Evolutionary conservation across 2,329 filamentous ascomycete species (phyloP), one percentile per base, ranked within the genome.

Genomic region (Sporothrix pseudoabietina): DNA sequence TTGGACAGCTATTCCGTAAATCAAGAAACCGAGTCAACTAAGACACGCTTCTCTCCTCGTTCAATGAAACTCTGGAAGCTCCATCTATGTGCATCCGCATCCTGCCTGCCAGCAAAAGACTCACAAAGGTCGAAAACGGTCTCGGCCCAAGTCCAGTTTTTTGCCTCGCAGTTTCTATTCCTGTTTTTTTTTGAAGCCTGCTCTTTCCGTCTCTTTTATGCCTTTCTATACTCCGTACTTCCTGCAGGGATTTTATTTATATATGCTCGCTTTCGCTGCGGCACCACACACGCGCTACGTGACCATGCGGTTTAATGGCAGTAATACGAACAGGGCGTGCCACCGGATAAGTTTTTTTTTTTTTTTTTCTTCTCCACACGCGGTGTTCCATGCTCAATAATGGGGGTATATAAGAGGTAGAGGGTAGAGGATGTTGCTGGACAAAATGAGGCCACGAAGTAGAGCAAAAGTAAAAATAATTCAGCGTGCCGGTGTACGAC

Each of bases 121-220:
- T 19, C 12, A 5, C 14, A 19, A 49, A 49, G 4, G 44, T 49
- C 6, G 52, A 30, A 22, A 22, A 63, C n/a, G 59, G 44, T 44
- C 61, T 44, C n/a, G 61, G 47, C 44, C 30, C 35, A 12, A 22
- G 22, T 52, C 55, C 39, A 9, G 7, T 39, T 52, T 49, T 55
- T 22, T 54, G 22, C 59, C 63, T 52, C 41, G 63, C 41, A n/a
- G 26, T 16, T 49, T 69, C 71, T 68, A 26, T 63, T 71, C 49
- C 41, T 70, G 22, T 66, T 66, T n/a, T 66, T 66, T n/a, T 59
- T 54, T 41, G n/a, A 14, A 47, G 30, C 9, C 66, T 47, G 39
- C 30, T 32, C 16, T 35, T 52, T 26, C 12, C 4, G 44, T 19
- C 44, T 35, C 47, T 55, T 55, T 30, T 30, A 55, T 39, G 59